These are phyloP conservation scores for Hymenoscyphus fraxineus DNA, from an alignment of 2,329 filamentous ascomycete species.

Conservation along the genomic window DNA sequence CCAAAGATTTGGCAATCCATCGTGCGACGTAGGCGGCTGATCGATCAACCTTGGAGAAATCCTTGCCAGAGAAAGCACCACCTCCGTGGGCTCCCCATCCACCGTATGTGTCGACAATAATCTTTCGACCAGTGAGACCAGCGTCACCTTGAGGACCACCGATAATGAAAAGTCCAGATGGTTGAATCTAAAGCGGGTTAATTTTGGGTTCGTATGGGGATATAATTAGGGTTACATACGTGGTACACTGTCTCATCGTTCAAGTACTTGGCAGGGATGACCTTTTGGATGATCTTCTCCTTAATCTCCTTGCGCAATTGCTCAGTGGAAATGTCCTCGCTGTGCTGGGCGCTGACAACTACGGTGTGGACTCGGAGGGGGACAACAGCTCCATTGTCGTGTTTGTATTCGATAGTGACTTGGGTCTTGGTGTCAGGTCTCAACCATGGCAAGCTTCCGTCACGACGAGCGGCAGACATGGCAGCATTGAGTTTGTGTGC, in stretches of 20 bases:
- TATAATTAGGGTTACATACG: slow-evolving; percentile 49
- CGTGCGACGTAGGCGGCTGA: slow-evolving; percentile 95
- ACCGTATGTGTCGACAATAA: slow-evolving; percentile 97
- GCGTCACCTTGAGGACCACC: slow-evolving; percentile 98
- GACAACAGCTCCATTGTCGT: slow-evolving; percentile 90
- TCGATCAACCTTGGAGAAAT: slow-evolving; percentile 99
- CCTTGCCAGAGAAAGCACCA: slow-evolving; percentile 99
- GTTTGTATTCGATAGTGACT: slow-evolving; percentile 97
- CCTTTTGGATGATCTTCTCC: slow-evolving; percentile 95
- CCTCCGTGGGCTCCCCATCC: slow-evolving; percentile 99
- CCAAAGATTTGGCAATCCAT: slow-evolving; percentile 98
- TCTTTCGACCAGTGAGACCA: slow-evolving; percentile 97
- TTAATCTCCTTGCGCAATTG: slow-evolving; percentile 89
- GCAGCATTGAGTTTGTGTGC: slow-evolving; percentile 96
- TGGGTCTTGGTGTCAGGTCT: slow-evolving; percentile 99
- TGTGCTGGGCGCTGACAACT: slow-evolving; percentile 94
- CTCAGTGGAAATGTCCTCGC: slow-evolving; percentile 82
- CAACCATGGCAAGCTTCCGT: slow-evolving; percentile 88
- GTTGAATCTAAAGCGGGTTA: slow-evolving; percentile 66
- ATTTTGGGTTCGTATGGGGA: neutral
- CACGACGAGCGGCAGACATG: slow-evolving; percentile 84
- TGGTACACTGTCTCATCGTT: slow-evolving; percentile 95
- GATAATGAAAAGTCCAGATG: slow-evolving; percentile 97
- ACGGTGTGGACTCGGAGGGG: slow-evolving; percentile 93
- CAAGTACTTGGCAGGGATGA: slow-evolving; percentile 88